Evolutionary conservation across 2,329 filamentous ascomycete genomes (phyloP).

Genomic region (Meredithiella fracta): DNA sequence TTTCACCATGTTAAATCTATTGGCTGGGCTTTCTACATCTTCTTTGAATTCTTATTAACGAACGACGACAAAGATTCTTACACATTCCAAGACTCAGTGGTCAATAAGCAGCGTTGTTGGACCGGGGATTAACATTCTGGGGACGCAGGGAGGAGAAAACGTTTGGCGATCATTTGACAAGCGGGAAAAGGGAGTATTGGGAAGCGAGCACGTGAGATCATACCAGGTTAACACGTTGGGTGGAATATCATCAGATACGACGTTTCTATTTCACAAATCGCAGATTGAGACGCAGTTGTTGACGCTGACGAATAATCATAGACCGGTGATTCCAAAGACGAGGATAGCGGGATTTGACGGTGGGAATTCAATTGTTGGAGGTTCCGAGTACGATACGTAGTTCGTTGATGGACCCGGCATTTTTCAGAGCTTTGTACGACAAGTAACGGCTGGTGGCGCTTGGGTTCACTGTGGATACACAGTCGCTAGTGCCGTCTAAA

Average conservation of each 20-base stretch:
- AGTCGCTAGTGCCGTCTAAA: not conserved
- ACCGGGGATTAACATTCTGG: too few species aligned
- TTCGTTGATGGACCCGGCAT: slow-evolving; percentile 30
- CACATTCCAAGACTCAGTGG: too few species aligned
- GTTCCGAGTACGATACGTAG: slow-evolving; percentile 9
- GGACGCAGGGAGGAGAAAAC: too few species aligned
- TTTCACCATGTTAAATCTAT: too few species aligned
- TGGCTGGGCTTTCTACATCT: too few species aligned
- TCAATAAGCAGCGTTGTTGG: too few species aligned
- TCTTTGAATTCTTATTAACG: too few species aligned
- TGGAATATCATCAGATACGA: not conserved
- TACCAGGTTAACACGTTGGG: not conserved
- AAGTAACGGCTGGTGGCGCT: slow-evolving; percentile 25
- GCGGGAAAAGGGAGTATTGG: too few species aligned
- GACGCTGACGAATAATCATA: not conserved
- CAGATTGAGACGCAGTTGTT: slow-evolving; percentile 1
- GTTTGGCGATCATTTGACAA: too few species aligned
- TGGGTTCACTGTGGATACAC: not conserved
- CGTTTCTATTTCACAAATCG: not conserved
- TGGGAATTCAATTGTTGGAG: not conserved
- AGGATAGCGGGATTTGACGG: not conserved
- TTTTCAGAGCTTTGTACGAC: slow-evolving; percentile 32
- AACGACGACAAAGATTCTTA: too few species aligned
- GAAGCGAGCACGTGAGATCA: not conserved
- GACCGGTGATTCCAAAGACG: too few species aligned